Conservation (phyloP, 2,329 filamentous ascomycete species). For the Graphiopsis chlorocephala region DNA sequence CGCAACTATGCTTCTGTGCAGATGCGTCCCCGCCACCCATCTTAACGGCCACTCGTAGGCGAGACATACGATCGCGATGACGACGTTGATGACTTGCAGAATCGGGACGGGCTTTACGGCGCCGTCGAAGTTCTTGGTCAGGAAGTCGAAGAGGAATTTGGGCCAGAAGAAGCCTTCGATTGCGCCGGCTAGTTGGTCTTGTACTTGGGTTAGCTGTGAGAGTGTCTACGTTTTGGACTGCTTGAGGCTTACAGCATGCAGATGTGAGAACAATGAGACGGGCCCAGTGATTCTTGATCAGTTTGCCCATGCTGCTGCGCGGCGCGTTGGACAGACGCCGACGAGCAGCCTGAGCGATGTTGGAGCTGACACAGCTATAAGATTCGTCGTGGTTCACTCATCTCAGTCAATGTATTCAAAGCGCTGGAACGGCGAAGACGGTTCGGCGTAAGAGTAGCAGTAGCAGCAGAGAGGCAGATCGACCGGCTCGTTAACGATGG, state of each 20-base stretch:
- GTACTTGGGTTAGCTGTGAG: neutral
- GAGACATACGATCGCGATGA: slow-evolving; percentile 74
- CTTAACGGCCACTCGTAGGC: slow-evolving; percentile 89
- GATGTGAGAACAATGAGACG: slow-evolving; percentile 89
- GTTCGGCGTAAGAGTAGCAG: slow-evolving; percentile 1
- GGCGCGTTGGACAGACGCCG: neutral
- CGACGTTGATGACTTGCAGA: slow-evolving; percentile 83
- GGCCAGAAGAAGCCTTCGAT: slow-evolving; percentile 95
- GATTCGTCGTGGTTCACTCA: neutral
- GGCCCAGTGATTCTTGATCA: slow-evolving; percentile 99
- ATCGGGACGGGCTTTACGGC: slow-evolving; percentile 85
- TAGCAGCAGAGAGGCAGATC: slow-evolving; percentile 3
- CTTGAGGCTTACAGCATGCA: slow-evolving; percentile 61
- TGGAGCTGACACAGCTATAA: slow-evolving; percentile 12
- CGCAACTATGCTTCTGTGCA: slow-evolving; percentile 86
- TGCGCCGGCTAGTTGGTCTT: slow-evolving; percentile 83
- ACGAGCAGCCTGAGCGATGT: slow-evolving; percentile 1
- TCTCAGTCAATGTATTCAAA: neutral
- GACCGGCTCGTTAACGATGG: slow-evolving; percentile 12
- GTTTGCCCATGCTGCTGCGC: slow-evolving; percentile 71
- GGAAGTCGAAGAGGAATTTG: slow-evolving; percentile 97
- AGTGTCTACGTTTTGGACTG: neutral
- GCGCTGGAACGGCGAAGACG: neutral
- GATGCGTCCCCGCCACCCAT: slow-evolving; percentile 68
- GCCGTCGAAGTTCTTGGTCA: slow-evolving; percentile 83